Conservation (phyloP, 2,329 filamentous ascomycete genomes). For the Botrytis pseudocinerea region DNA sequence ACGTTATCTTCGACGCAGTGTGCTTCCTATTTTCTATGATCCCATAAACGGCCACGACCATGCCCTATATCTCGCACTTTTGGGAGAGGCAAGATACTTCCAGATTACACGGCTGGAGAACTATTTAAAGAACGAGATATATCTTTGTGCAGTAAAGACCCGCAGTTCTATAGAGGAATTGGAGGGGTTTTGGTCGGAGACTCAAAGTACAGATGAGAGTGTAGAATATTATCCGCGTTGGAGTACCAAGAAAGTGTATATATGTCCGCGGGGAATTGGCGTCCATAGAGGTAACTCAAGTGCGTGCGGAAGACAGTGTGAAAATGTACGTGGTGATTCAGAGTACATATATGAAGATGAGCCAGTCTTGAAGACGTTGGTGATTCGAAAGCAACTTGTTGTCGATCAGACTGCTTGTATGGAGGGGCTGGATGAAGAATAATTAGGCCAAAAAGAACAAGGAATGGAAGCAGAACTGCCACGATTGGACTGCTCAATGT, state of each 20-base stretch:
- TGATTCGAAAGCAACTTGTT: conserved; percentile 7
- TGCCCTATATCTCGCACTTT: conserved; percentile 40
- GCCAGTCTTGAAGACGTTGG: background rate
- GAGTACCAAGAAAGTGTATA: conserved; percentile 45
- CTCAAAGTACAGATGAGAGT: background rate
- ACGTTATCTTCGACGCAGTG: conserved; percentile 40
- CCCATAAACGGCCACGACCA: conserved; percentile 40
- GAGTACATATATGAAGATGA: background rate
- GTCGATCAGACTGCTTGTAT: conserved; percentile 10
- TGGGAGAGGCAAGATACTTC: conserved; percentile 43
- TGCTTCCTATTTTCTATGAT: conserved; percentile 43
- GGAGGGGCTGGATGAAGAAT: background rate
- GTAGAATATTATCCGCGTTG: conserved; percentile 24
- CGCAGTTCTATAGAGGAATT: conserved; percentile 23
- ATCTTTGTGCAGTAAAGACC: conserved; percentile 21
- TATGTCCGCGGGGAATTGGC: conserved; percentile 39
- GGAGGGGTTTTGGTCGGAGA: background rate
- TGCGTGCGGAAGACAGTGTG: conserved; percentile 16
- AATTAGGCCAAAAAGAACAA: background rate
- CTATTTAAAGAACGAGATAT: conserved; percentile 34
- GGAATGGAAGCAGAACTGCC: background rate
- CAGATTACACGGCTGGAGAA: conserved; percentile 37
- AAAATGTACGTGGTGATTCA: background rate
- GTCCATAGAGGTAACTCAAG: conserved; percentile 27
- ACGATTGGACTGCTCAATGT: background rate